Percentiles rank a stretch among this genome's conserved stretches.
Conservation (phyloP, 371 early-diverging fungal genomes). For the Phascolomyces articulosus region DNA sequence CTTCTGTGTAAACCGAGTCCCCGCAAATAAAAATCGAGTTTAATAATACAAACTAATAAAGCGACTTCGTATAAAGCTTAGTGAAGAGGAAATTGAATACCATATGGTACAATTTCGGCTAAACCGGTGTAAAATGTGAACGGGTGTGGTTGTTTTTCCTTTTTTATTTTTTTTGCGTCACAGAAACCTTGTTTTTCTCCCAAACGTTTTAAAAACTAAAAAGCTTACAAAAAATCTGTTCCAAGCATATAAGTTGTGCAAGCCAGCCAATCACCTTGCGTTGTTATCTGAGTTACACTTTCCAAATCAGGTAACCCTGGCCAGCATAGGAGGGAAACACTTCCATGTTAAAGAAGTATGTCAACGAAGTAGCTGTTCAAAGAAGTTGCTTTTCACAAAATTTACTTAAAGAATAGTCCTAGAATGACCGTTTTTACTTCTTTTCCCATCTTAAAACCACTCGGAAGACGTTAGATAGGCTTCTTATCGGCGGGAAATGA, state of each 20-base stretch:
- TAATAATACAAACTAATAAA: too few species aligned
- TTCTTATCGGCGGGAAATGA: constrained; percentile 21
- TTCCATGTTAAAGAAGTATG: constrained; percentile 12
- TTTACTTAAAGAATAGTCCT: not conserved
- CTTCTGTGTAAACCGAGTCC: not conserved
- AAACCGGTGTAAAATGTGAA: not conserved
- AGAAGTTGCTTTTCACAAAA: constrained; percentile 7
- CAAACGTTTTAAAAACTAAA: too few species aligned
- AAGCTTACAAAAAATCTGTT: too few species aligned
- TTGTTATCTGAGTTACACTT: not conserved
- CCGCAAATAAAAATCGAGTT: too few species aligned
- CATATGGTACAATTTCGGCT: not conserved
- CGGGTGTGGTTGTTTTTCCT: not conserved
- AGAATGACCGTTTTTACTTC: not conserved
- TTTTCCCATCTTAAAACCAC: not conserved
- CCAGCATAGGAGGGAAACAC: not conserved
- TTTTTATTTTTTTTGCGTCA: not conserved
- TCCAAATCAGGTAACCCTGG: not conserved
- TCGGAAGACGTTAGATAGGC: not conserved
- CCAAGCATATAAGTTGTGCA: constrained; percentile 1
- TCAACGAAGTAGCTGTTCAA: constrained; percentile 9
- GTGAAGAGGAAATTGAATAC: not conserved
- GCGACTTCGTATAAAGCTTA: too few species aligned
- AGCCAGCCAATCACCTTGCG: not conserved
- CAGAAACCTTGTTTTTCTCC: not conserved